Evolutionary conservation across 805 yeast species (phyloP).

Genomic region (Zygosaccharomyces bisporus): DNA sequence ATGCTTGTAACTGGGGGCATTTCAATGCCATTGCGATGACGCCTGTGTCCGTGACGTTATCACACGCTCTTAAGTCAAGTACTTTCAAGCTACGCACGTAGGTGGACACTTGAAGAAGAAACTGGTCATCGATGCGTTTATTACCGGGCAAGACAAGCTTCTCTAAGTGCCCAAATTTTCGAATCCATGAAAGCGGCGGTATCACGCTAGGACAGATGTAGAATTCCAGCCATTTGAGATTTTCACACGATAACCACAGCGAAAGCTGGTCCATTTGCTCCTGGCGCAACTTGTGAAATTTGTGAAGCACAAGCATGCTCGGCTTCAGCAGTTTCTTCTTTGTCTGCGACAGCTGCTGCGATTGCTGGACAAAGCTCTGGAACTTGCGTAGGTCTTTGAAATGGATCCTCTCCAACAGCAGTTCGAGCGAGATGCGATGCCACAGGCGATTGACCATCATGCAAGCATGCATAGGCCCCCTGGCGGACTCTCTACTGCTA

Average conservation of each 20-base stretch:
- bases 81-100: conserved; percentile 56
- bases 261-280: conserved; percentile 49
- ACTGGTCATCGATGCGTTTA: conserved; percentile 55
- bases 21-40: conserved; percentile 58
- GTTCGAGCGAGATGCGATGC: conserved; percentile 50
- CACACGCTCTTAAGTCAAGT: conserved; percentile 83
- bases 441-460: conserved; percentile 66
- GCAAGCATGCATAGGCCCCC: conserved; percentile 51
- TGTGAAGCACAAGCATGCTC: conserved; percentile 62
- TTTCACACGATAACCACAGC: conserved; percentile 41
- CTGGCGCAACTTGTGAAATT: conserved; percentile 54
- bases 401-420: conserved; percentile 52
- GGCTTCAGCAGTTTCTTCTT: conserved; percentile 29
- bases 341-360: conserved; percentile 10
- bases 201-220: conserved; percentile 73
- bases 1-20: conserved; percentile 53
- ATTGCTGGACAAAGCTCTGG: conserved; percentile 37
- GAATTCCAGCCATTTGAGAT: conserved; percentile 67
- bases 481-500: neutral
- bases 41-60: conserved; percentile 69
- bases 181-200: conserved; percentile 51
- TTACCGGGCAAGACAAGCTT: conserved; percentile 65
- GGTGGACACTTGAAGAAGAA: conserved; percentile 49
- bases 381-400: conserved; percentile 51
- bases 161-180: conserved; percentile 38